phyloP scores from a whole-genome alignment of 2,329 filamentous ascomycete species.

The Fusarium continuum region DNA sequence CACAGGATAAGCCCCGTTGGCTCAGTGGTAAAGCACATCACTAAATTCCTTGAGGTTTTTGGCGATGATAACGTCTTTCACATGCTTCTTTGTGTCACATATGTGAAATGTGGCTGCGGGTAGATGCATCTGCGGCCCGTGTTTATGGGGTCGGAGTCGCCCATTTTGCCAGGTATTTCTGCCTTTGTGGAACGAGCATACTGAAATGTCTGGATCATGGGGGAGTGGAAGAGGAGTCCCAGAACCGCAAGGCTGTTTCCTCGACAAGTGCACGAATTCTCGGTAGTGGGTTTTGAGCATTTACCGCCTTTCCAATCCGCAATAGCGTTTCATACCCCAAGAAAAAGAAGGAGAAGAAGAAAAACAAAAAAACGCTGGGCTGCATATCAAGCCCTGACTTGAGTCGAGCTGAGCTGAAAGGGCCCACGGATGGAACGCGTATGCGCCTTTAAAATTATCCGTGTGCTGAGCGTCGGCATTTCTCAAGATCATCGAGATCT shows the following conservation, averaged over 20 bases:
- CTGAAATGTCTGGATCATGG: not conserved
- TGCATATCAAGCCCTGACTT: constrained; percentile 2
- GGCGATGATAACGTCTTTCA: not conserved
- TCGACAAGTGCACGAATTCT: not conserved
- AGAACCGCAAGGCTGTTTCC: not conserved
- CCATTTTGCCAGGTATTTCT: not conserved
- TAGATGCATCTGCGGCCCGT: constrained; percentile 5
- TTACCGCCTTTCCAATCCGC: constrained; percentile 6
- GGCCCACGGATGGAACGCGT: not conserved
- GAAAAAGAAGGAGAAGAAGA: not conserved
- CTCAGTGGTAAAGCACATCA: constrained; percentile 51
- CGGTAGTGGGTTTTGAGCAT: not conserved
- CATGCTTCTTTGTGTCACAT: not conserved
- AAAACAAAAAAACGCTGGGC: not conserved
- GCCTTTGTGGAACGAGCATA: not conserved
- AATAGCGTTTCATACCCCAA: no score
- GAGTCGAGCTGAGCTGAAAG: not conserved
- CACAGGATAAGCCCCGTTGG: constrained; percentile 43
- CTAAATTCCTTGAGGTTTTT: constrained; percentile 39
- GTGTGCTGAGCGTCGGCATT: constrained; percentile 9
- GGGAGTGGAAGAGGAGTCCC: not conserved
- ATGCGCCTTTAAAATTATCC: constrained; percentile 9
- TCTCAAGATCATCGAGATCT: constrained; percentile 19
- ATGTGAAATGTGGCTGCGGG: constrained; percentile 3
- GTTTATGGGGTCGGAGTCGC: not conserved